These are phyloP conservation scores for Pleoardoris graminearum DNA, from an alignment of 2,329 filamentous ascomycete genomes.

Conservation along the genomic window DNA sequence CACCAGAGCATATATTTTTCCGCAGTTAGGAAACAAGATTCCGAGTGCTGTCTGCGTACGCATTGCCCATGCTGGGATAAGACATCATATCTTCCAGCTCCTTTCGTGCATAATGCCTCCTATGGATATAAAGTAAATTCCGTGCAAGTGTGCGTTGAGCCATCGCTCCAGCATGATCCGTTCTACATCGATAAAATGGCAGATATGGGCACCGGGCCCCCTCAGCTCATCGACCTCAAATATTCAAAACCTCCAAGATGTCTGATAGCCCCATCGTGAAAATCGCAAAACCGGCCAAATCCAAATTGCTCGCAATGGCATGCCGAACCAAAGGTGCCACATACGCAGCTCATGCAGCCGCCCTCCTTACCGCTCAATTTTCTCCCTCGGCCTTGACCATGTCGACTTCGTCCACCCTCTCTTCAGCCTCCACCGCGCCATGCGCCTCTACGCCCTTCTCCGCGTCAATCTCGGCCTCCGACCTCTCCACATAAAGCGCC, in stretches of 20 bases:
- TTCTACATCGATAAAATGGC: too few species aligned
- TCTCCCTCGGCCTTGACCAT: background rate
- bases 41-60: background rate
- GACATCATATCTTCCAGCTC: background rate
- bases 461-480: background rate
- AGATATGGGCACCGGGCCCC: too few species aligned
- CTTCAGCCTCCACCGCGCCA: background rate
- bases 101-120: background rate
- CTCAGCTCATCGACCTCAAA: too few species aligned
- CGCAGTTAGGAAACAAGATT: background rate
- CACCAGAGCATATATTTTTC: background rate
- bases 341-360: too few species aligned
- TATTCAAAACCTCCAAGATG: too few species aligned
- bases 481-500: slow-evolving; percentile 6
- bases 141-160: too few species aligned
- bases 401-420: background rate
- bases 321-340: too few species aligned
- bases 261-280: too few species aligned
- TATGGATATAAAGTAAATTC: background rate
- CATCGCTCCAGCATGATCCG: too few species aligned
- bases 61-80: background rate
- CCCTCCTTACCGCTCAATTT: background rate
- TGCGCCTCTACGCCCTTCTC: background rate
- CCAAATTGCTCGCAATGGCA: too few species aligned
- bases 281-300: too few species aligned